Conservation (phyloP, 2,329 filamentous ascomycete genomes). For the Aspergillus ustus region DNA sequence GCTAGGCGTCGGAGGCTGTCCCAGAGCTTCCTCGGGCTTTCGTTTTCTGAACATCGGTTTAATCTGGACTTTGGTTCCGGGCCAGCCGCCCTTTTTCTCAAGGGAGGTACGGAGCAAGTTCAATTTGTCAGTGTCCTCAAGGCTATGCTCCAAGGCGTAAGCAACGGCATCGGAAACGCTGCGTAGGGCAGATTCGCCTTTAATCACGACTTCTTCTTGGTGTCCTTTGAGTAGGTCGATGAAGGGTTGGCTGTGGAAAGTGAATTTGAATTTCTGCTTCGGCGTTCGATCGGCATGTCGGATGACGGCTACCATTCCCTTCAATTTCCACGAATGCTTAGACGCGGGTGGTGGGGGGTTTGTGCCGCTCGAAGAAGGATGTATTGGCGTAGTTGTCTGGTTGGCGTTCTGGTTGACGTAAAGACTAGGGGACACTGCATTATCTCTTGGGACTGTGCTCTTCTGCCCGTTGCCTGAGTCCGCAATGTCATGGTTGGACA, state of each 20-base stretch:
- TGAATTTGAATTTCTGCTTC: slow-evolving; percentile 99
- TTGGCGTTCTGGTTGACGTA: slow-evolving; percentile 32
- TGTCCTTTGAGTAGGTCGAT: slow-evolving; percentile 93
- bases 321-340: slow-evolving; percentile 97
- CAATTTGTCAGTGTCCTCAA: slow-evolving; percentile 89
- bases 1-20: slow-evolving; percentile 24
- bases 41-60: slow-evolving; percentile 98
- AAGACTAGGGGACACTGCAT: slow-evolving; percentile 24
- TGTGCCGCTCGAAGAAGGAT: slow-evolving; percentile 30
- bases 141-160: slow-evolving; percentile 73
- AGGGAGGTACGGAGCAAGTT: slow-evolving; percentile 82
- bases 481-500: slow-evolving; percentile 39
- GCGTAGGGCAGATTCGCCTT: slow-evolving; percentile 84
- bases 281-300: slow-evolving; percentile 95
- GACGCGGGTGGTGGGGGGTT: slow-evolving; percentile 63
- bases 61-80: slow-evolving; percentile 97
- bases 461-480: slow-evolving; percentile 28
- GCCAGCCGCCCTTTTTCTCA: slow-evolving; percentile 89
- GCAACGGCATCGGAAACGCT: slow-evolving; percentile 91
- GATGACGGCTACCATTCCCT: slow-evolving; percentile 95
- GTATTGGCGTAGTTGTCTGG: slow-evolving; percentile 32
- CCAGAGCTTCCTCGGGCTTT: slow-evolving; percentile 64
- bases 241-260: slow-evolving; percentile 95
- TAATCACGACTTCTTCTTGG: slow-evolving; percentile 92
- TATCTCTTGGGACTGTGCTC: slow-evolving; percentile 25